Evolutionary conservation across 495 filamentous ascomycete species (phyloP).

Genomic region (Penicillium chermesinum): DNA sequence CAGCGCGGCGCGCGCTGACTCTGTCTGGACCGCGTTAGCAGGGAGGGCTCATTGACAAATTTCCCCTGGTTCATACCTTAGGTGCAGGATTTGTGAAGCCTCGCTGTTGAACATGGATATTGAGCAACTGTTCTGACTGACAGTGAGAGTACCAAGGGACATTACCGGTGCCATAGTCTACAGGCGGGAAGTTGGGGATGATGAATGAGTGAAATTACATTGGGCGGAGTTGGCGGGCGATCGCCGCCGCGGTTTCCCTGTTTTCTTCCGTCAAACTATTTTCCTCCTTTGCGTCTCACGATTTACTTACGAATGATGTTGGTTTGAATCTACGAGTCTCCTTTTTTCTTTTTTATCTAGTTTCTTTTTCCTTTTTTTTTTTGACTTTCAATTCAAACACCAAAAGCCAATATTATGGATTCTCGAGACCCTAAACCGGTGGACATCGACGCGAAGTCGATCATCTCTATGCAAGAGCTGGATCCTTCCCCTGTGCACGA

Average conservation of each 20-base stretch:
- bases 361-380: no score
- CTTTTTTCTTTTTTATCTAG: constrained; percentile 4
- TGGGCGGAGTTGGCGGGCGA: neutral
- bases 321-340: constrained; percentile 5
- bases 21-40: constrained; percentile 50
- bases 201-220: constrained; percentile 1
- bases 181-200: neutral
- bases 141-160: no score
- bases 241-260: constrained; percentile 14
- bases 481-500: constrained; percentile 80
- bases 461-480: constrained; percentile 66
- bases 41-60: neutral
- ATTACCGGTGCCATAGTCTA: constrained; percentile 13
- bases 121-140: neutral
- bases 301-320: constrained; percentile 11
- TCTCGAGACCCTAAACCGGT: constrained; percentile 15
- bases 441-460: constrained; percentile 38
- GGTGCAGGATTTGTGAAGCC: constrained; percentile 49
- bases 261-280: constrained; percentile 5
- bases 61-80: constrained; percentile 27
- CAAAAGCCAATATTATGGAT: neutral
- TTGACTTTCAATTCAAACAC: neutral
- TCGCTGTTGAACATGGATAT: constrained; percentile 21
- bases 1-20: constrained; percentile 80
- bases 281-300: neutral